phyloP scores from a whole-genome alignment of 2,329 filamentous ascomycete species.

The Fusarium protoensiforme region DNA sequence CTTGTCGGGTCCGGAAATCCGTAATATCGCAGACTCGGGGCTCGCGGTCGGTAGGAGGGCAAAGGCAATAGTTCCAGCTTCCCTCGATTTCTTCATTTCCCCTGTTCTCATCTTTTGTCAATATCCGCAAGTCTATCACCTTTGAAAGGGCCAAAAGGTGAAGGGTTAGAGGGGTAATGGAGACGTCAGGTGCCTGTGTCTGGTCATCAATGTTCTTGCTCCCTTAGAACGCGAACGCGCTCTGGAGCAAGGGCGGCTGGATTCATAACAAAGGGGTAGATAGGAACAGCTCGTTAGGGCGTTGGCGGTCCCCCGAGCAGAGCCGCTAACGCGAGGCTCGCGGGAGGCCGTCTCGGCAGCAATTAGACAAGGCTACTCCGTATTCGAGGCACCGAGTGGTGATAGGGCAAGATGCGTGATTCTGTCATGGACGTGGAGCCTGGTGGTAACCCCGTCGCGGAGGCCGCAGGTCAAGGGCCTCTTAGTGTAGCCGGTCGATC shows the following conservation, averaged over 20 bases:
- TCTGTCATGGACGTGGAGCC: slow-evolving; percentile 1
- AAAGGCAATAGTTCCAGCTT: slow-evolving; percentile 21
- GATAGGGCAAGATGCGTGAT: neutral
- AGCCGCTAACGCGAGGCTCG: slow-evolving; percentile 25
- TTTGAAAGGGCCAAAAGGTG: neutral
- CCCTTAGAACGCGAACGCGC: slow-evolving; percentile 25
- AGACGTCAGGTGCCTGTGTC: neutral
- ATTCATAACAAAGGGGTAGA: slow-evolving; percentile 35
- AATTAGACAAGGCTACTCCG: slow-evolving; percentile 28
- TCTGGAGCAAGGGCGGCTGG: slow-evolving; percentile 20
- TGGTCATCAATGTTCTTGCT: slow-evolving; percentile 9
- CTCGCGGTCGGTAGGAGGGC: neutral
- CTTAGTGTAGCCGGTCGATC: slow-evolving; percentile 26
- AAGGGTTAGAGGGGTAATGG: slow-evolving; percentile 14
- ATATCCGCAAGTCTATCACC: slow-evolving; percentile 19
- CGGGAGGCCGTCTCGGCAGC: slow-evolving; percentile 7
- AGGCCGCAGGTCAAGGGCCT: neutral
- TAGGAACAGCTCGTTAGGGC: slow-evolving; percentile 14
- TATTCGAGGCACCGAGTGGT: neutral
- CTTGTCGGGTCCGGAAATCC: neutral
- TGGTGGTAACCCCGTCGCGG: slow-evolving; percentile 1
- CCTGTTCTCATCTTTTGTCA: slow-evolving; percentile 24
- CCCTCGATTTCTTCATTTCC: slow-evolving; percentile 29
- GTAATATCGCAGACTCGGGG: neutral
- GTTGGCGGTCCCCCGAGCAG: neutral